Evolutionary conservation across 2,329 filamentous ascomycete genomes (phyloP).

Genomic region (Aspergillus viridinutans): DNA sequence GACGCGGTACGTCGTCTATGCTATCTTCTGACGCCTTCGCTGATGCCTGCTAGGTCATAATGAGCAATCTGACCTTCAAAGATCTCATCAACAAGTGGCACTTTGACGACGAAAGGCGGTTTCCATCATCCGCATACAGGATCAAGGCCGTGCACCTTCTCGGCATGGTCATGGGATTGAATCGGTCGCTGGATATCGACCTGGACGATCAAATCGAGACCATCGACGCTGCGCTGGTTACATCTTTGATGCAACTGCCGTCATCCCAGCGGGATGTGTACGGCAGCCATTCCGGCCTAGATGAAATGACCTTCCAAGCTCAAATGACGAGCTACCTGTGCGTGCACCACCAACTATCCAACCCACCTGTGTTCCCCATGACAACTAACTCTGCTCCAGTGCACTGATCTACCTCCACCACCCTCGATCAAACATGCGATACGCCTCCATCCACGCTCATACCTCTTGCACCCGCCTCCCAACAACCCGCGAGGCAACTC

Average conservation of each 20-base stretch:
- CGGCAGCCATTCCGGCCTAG: slow-evolving; percentile 61
- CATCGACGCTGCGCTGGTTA: slow-evolving; percentile 50
- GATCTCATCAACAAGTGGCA: slow-evolving; percentile 58
- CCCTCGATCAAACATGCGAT: slow-evolving; percentile 61
- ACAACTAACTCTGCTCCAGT: slow-evolving; percentile 5
- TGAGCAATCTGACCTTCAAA: slow-evolving; percentile 49
- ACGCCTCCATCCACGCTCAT: slow-evolving; percentile 16
- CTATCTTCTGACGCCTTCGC: not conserved
- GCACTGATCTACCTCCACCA: slow-evolving; percentile 67
- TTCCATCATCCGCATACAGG: slow-evolving; percentile 77
- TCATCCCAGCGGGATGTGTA: slow-evolving; percentile 61
- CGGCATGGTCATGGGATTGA: slow-evolving; percentile 58
- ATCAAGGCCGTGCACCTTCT: slow-evolving; percentile 72
- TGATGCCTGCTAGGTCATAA: slow-evolving; percentile 49
- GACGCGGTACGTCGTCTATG: slow-evolving; percentile 7
- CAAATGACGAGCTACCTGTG: slow-evolving; percentile 29
- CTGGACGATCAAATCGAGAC: slow-evolving; percentile 38
- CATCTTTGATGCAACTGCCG: slow-evolving; percentile 69
- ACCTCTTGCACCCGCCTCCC: slow-evolving; percentile 16
- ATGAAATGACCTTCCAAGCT: slow-evolving; percentile 50
- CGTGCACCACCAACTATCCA: not conserved
- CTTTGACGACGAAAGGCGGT: slow-evolving; percentile 58
- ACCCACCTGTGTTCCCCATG: not conserved
- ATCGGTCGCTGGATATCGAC: slow-evolving; percentile 16
- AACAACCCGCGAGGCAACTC: not conserved